Percentiles rank a stretch among this genome's conserved stretches.
Conservation (phyloP, 257 asterid genomes). For the Solanum habrochaites region DNA sequence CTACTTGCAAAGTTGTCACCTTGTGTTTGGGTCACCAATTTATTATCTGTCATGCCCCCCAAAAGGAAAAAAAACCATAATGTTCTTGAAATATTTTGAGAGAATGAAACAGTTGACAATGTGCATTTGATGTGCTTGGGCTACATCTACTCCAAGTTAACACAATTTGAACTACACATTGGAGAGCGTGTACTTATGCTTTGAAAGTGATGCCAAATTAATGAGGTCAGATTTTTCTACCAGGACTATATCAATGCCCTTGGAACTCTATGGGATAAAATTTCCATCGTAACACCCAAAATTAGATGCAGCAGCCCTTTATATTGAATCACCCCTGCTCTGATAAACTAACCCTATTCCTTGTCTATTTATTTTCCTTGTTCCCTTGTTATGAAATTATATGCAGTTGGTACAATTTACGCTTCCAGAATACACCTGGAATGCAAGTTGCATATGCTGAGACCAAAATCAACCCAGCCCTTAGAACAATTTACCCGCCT, state of each 20-base stretch:
- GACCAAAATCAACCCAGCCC: not conserved
- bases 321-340: not conserved
- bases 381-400: not conserved
- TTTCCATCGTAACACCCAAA: not conserved
- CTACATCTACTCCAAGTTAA: not conserved
- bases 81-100: not conserved
- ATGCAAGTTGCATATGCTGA: not conserved
- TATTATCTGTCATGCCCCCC: not conserved
- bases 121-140: not conserved
- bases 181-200: not conserved
- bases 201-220: not conserved
- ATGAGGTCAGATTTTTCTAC: not conserved
- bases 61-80: not conserved
- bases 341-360: not conserved
- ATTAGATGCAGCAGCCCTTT: not conserved
- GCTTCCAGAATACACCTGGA: not conserved
- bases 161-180: not conserved
- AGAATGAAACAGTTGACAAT: not conserved
- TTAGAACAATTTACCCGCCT: not conserved
- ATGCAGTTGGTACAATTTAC: not conserved
- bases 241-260: not conserved
- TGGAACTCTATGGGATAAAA: not conserved
- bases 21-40: not conserved
- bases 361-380: not conserved
- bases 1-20: not conserved